phyloP scores from a whole-genome alignment of 306 rosid genomes.

The Coriaria nepalensis region DNA sequence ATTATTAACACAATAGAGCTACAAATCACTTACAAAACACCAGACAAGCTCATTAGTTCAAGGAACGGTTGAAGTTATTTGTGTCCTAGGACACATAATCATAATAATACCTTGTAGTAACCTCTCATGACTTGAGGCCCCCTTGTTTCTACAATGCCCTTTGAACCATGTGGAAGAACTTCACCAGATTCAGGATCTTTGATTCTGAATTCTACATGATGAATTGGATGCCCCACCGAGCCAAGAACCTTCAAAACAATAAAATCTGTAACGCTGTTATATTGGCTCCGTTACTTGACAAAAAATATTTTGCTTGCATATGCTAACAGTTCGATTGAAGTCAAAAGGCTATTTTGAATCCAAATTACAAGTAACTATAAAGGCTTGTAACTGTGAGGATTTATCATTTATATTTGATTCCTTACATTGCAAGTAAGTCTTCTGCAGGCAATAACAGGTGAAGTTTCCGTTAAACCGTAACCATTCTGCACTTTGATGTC shows the following conservation, averaged over 20 bases:
- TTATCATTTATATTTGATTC: constrained; percentile 1
- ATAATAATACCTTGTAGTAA: constrained; percentile 64
- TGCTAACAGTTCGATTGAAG: no score
- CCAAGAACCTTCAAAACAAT: constrained; percentile 81
- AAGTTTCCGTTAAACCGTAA: constrained; percentile 85
- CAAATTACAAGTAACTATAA: no score
- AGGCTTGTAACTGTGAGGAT: no score
- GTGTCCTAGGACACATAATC: not conserved
- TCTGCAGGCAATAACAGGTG: constrained; percentile 83
- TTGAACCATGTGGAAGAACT: constrained; percentile 69
- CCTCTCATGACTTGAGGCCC: constrained; percentile 93
- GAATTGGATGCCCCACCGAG: constrained; percentile 78
- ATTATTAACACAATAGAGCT: not conserved
- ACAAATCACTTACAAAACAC: no score
- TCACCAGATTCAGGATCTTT: constrained; percentile 61
- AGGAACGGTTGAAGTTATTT: no score
- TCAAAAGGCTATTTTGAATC: no score
- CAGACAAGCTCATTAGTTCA: no score
- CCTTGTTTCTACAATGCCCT: constrained; percentile 59
- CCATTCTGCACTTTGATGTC: constrained; percentile 79
- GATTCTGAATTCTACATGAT: constrained; percentile 59
- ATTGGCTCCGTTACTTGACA: constrained; percentile 18
- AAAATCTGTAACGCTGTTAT: constrained; percentile 24
- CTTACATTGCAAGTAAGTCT: constrained; percentile 63
- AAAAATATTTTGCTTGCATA: no score